These are phyloP conservation scores for Daldinia grandis DNA, from an alignment of 495 filamentous ascomycete genomes.

Conservation along the genomic window DNA sequence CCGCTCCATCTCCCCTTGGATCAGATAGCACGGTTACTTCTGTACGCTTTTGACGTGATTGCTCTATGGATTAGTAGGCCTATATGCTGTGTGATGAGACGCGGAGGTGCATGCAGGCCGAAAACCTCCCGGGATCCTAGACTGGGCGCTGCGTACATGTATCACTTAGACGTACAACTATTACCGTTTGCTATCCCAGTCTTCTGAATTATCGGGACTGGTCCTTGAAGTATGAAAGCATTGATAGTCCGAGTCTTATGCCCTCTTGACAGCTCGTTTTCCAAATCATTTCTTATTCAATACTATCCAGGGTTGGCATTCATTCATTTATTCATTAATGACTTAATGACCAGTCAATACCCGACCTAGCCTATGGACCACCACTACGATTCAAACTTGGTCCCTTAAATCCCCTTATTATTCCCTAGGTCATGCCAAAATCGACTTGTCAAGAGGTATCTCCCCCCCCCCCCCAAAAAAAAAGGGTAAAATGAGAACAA, in stretches of 20 bases:
- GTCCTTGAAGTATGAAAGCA: no score
- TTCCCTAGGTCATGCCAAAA: slow-evolving; percentile 16
- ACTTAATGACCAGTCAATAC: not conserved
- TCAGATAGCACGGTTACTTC: slow-evolving; percentile 13
- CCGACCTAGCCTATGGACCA: not conserved
- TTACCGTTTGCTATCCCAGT: not conserved
- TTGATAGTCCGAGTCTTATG: no score
- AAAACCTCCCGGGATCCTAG: slow-evolving; percentile 18
- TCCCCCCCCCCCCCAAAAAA: slow-evolving; percentile 26
- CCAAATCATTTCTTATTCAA: not conserved
- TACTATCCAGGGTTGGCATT: not conserved
- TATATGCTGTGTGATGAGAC: slow-evolving; percentile 6
- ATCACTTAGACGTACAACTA: not conserved
- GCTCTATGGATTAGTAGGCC: not conserved
- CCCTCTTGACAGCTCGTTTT: not conserved
- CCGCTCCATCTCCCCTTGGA: slow-evolving; percentile 11
- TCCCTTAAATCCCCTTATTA: slow-evolving; percentile 2
- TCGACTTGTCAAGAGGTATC: slow-evolving; percentile 24
- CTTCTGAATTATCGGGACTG: not conserved
- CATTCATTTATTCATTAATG: slow-evolving; percentile 14
- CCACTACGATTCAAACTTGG: slow-evolving; percentile 20
- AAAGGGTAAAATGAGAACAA: not conserved
- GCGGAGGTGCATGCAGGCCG: slow-evolving; percentile 13
- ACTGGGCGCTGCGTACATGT: not conserved
- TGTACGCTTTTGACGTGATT: not conserved